Conservation (phyloP, 257 asterid genomes). For the Lycium barbarum region DNA sequence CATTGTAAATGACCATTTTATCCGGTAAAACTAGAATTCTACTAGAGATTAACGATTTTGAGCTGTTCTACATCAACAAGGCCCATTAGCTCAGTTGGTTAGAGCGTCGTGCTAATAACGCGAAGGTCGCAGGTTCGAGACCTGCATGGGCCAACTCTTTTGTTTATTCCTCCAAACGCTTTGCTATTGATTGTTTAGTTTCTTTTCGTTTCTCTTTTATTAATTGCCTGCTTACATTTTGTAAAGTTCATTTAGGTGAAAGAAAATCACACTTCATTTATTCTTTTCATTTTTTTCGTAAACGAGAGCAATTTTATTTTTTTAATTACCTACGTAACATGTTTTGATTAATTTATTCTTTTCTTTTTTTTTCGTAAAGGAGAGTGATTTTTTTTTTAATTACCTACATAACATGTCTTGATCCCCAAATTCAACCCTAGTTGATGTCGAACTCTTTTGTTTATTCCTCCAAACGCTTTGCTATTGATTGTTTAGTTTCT, state of each 20-base stretch:
- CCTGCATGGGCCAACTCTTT: constrained; percentile 45
- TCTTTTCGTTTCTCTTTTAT: too few relatives aligned
- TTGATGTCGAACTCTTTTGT: background rate
- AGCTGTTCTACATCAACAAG: background rate
- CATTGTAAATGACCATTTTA: background rate
- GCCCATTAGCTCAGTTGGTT: constrained; percentile 54
- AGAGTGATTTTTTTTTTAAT: background rate
- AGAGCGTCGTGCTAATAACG: constrained; percentile 55
- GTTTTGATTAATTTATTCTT: too few relatives aligned
- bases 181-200: background rate
- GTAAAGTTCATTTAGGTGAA: too few relatives aligned
- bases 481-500: background rate
- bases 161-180: background rate
- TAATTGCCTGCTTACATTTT: too few relatives aligned
- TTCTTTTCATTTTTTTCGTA: too few relatives aligned
- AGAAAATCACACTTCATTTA: too few relatives aligned
- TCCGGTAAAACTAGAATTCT: background rate
- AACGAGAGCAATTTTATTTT: too few relatives aligned
- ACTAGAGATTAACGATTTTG: too few relatives aligned
- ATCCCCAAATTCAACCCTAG: background rate
- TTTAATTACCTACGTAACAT: too few relatives aligned
- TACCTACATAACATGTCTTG: too few relatives aligned
- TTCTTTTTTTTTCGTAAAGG: too few relatives aligned
- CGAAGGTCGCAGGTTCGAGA: constrained; percentile 53
- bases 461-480: background rate